Evolutionary conservation across 2,329 filamentous ascomycete genomes (phyloP).

Genomic region (Ambrosiella beaveri): DNA sequence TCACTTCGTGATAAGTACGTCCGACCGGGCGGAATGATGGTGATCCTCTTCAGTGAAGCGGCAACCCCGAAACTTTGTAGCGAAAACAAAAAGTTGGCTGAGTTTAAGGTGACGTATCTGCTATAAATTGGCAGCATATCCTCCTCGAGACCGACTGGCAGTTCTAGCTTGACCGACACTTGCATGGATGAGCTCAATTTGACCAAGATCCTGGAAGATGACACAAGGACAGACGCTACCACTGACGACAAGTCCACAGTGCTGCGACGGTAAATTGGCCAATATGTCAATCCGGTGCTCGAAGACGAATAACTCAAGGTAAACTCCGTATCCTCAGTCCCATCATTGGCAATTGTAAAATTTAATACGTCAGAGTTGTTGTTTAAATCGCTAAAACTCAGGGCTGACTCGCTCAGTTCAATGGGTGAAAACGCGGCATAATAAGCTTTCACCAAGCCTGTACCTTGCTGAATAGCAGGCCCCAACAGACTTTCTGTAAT

Average conservation of each 20-base stretch:
- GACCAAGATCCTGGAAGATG: neutral
- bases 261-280: neutral
- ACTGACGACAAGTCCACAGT: neutral
- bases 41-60: neutral
- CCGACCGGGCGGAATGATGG: neutral
- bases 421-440: constrained; percentile 15
- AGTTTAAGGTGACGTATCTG: neutral
- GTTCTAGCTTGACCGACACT: neutral
- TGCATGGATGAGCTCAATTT: neutral
- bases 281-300: neutral
- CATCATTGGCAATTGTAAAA: neutral
- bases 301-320: neutral
- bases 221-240: neutral
- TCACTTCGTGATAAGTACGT: neutral
- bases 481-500: constrained; percentile 15
- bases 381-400: neutral
- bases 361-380: neutral
- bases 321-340: neutral
- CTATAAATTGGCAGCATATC: neutral
- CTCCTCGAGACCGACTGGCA: neutral
- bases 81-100: neutral
- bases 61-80: neutral
- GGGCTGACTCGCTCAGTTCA: neutral
- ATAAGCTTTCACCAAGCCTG: constrained; percentile 20
- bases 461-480: constrained; percentile 20